Evolutionary conservation across 176 grass and related monocot species (phyloP).

Genomic region (Hyparrhenia diplandra): DNA sequence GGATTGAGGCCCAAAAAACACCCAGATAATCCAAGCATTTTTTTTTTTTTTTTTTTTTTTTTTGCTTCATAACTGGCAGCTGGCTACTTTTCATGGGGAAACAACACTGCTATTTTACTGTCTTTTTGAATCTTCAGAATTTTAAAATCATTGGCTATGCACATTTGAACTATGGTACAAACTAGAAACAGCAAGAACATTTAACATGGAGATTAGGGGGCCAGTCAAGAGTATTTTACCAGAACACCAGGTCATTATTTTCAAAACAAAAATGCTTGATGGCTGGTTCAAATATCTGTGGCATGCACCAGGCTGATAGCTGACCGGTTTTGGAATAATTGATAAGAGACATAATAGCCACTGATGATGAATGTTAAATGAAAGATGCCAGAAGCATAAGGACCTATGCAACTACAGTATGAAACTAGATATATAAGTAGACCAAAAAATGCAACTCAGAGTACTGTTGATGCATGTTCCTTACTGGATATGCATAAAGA

Average conservation of each 20-base stretch:
- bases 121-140: not conserved
- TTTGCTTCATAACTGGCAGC: not conserved
- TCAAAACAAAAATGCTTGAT: not conserved
- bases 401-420: constrained; percentile 13
- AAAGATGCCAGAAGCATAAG: constrained; percentile 13
- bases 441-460: not conserved
- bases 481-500: not conserved
- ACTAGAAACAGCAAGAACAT: not conserved
- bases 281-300: not conserved
- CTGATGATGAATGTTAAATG: constrained; percentile 4
- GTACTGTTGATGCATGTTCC: constrained; percentile 22
- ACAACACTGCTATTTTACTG: not conserved
- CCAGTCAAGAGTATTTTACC: not conserved
- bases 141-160: not conserved
- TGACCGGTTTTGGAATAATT: not conserved
- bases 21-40: not conserved
- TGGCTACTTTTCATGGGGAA: not conserved
- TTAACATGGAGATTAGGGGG: not conserved
- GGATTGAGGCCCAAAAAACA: not conserved
- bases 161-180: not conserved
- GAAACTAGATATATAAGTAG: not conserved
- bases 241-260: not conserved
- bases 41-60: too few relatives aligned
- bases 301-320: not conserved
- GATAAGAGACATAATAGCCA: not conserved